Base-by-base conservation (phyloP, 805 yeast species). In the Debaryomyces maramus region DNA sequence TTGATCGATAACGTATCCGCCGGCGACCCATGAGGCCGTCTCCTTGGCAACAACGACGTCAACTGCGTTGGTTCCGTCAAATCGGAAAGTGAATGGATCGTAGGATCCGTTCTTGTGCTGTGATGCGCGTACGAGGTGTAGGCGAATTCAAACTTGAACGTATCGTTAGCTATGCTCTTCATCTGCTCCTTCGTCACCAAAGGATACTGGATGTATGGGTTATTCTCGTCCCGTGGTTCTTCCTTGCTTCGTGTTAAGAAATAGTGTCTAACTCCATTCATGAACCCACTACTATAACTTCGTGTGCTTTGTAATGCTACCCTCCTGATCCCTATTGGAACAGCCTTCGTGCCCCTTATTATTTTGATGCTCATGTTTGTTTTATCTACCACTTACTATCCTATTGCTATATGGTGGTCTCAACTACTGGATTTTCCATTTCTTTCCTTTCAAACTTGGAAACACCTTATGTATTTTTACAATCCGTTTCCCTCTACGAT, bases 1-100 rank as follows among this genome's bases (percentile, higher is more conserved):
- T 72, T 72, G 33, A 77, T 67, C 6, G 77, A 70, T 3, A 76
- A 53, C 0, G 82, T 77, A 46, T 76, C 81, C 10, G 62, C 65
- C 0, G 79, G 78, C 16, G 77, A 72, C 3, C 80, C 80, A 32
- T 70, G 72, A 0, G 79, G 73, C 39, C 80, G 51, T 53, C 81
- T 59, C 45, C 72, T 61, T 3, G 81, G 81, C 18, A 69, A 53
- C 32, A 77, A 60, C 13, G 73, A 47, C 21, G 73, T 68, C 26
- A 74, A 55, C 38, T 63, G 70, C 0, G 78, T 56, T 0, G 75
- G 71, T 39, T 74, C 80, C 16, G 77, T 69, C 43, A 77, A 58
- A 45, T 77, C 82, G 41, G 77, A 66, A 18, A 77, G 52, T 2
- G 80, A 75, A 41, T 66, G 72, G 23, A 77, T 68, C 26, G 64